Evolutionary conservation across 2,329 filamentous ascomycete species (phyloP).

Genomic region (Aspergillus aculeatus): DNA sequence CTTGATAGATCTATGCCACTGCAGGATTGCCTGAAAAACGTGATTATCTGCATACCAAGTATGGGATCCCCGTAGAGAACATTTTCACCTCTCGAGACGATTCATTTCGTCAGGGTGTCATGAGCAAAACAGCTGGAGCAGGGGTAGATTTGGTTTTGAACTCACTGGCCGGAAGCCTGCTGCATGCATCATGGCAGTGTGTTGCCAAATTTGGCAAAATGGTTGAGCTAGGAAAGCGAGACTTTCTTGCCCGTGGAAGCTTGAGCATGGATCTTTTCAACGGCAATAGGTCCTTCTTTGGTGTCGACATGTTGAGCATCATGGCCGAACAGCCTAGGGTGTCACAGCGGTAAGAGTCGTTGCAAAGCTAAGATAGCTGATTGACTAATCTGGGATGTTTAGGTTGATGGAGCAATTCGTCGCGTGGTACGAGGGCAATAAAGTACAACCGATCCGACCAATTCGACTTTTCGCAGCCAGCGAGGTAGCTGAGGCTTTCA

Average conservation of each 20-base stretch:
- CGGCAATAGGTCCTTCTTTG: constrained; percentile 12
- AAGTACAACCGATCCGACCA: background rate
- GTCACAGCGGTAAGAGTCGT: too few species aligned
- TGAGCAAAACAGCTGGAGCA: constrained; percentile 23
- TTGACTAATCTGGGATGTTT: too few species aligned
- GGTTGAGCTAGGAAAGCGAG: constrained; percentile 32
- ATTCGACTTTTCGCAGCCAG: background rate
- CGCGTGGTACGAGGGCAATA: background rate
- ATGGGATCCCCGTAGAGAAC: constrained; percentile 22
- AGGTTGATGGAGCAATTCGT: too few species aligned
- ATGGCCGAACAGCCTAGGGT: background rate
- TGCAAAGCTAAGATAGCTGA: too few species aligned
- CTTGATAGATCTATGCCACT: constrained; percentile 18
- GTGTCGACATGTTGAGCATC: constrained; percentile 6
- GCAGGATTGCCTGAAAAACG: constrained; percentile 10
- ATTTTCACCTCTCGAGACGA: constrained; percentile 34
- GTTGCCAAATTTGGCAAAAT: constrained; percentile 28
- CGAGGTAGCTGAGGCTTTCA: constrained; percentile 2
- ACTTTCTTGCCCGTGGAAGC: constrained; percentile 25
- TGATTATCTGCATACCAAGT: constrained; percentile 3
- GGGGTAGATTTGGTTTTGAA: constrained; percentile 38
- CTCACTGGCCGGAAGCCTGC: constrained; percentile 18
- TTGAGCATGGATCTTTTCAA: constrained; percentile 17
- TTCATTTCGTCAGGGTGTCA: constrained; percentile 24
- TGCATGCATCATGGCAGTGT: constrained; percentile 26